These are phyloP conservation scores for Polychaeton citri DNA, from an alignment of 2,329 filamentous ascomycete species.

Conservation along the genomic window DNA sequence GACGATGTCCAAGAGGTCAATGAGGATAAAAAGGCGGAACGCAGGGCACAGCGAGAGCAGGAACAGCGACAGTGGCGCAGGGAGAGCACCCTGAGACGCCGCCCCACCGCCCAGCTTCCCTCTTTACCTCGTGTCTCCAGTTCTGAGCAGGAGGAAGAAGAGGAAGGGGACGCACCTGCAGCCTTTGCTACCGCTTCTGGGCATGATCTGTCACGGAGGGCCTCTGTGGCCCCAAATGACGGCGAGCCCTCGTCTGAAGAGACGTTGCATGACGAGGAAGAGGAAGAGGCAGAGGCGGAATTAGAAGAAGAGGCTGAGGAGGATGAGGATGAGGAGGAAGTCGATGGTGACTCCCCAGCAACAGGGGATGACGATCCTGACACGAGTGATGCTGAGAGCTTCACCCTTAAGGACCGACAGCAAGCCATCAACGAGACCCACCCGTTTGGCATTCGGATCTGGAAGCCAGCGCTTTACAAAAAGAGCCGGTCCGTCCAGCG, in stretches of 20 bases:
- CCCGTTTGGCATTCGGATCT: constrained; percentile 95
- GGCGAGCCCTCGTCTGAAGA: constrained; percentile 22
- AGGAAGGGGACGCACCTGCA: background rate
- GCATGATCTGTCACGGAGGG: constrained; percentile 9
- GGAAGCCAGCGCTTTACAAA: constrained; percentile 98
- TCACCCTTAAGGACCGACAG: constrained; percentile 92
- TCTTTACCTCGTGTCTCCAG: constrained; percentile 36
- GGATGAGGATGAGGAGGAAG: constrained; percentile 36
- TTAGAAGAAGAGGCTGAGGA: constrained; percentile 21
- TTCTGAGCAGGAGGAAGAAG: constrained; percentile 25
- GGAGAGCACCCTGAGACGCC: constrained; percentile 38
- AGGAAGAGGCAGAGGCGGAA: constrained; percentile 16
- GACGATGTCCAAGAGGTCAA: constrained; percentile 74
- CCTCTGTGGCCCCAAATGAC: constrained; percentile 5
- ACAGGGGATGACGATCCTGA: constrained; percentile 53
- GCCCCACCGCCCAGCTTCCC: constrained; percentile 31
- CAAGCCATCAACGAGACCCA: constrained; percentile 98
- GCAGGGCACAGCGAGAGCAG: constrained; percentile 12
- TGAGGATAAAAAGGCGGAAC: constrained; percentile 37
- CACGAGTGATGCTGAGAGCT: constrained; percentile 88
- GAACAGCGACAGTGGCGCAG: constrained; percentile 26
- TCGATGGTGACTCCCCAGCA: constrained; percentile 6
- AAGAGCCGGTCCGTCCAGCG: constrained; percentile 94
- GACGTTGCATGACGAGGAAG: constrained; percentile 27
- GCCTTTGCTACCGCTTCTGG: constrained; percentile 13